Evolutionary conservation across 2,329 filamentous ascomycete genomes (phyloP).

Genomic region (Penicillium sp.): DNA sequence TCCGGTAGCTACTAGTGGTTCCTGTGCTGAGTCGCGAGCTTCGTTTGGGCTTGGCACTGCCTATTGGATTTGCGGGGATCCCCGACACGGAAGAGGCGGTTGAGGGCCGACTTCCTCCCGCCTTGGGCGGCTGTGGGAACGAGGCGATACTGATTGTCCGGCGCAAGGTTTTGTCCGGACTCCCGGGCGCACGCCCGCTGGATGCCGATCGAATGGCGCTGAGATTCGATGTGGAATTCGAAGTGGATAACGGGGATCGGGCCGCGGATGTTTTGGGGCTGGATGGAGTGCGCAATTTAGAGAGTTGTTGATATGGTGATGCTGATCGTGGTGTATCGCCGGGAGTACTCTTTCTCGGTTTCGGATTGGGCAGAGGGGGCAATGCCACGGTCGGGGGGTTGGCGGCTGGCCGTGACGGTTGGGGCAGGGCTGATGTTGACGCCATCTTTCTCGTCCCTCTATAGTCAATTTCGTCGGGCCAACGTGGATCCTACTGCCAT

Average conservation of each 20-base stretch:
- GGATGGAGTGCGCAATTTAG: slow-evolving; percentile 61
- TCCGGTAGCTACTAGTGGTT: slow-evolving; percentile 51
- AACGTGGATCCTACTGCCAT: slow-evolving; percentile 14
- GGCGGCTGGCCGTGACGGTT: slow-evolving; percentile 60
- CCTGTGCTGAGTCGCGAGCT: slow-evolving; percentile 58
- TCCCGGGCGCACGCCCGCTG: slow-evolving; percentile 52
- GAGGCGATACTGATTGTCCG: slow-evolving; percentile 92
- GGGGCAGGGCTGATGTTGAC: slow-evolving; percentile 61
- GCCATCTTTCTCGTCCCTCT: slow-evolving; percentile 19
- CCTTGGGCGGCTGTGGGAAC: slow-evolving; percentile 84
- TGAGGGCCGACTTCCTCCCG: slow-evolving; percentile 63
- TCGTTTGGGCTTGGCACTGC: slow-evolving; percentile 52
- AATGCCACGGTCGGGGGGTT: slow-evolving; percentile 71
- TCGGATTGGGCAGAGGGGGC: slow-evolving; percentile 71
- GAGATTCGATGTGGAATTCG: slow-evolving; percentile 54
- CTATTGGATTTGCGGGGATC: slow-evolving; percentile 30
- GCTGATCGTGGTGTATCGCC: slow-evolving; percentile 45
- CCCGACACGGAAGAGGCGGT: slow-evolving; percentile 50
- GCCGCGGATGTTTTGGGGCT: slow-evolving; percentile 53
- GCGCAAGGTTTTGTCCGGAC: slow-evolving; percentile 68
- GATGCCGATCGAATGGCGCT: slow-evolving; percentile 59
- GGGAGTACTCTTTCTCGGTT: slow-evolving; percentile 67
- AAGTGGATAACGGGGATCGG: slow-evolving; percentile 49
- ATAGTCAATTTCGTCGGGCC: slow-evolving; percentile 2
- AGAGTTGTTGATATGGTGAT: slow-evolving; percentile 44